Evolutionary conservation across 176 grass and related monocot species (phyloP).

Genomic region (Oryza rufipogon): DNA sequence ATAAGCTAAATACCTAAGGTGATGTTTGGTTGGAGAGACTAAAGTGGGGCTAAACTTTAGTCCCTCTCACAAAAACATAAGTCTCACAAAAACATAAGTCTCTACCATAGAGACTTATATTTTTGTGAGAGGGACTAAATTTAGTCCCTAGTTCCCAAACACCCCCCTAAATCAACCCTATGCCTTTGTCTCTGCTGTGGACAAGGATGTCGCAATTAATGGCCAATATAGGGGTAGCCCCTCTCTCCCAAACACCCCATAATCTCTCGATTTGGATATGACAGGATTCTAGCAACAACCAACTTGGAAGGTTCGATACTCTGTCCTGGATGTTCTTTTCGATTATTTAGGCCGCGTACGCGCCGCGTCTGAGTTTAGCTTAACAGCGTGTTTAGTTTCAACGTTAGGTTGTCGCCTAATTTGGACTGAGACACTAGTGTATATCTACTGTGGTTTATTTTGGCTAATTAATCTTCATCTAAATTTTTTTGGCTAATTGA

Average conservation of each 20-base stretch:
- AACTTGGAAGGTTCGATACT: neutral
- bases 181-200: neutral
- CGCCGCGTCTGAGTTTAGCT: neutral
- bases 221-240: too few species aligned
- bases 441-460: neutral
- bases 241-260: too few species aligned
- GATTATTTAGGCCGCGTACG: conserved; percentile 6
- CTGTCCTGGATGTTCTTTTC: neutral
- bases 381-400: too few species aligned
- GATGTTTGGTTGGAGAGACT: too few species aligned
- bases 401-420: neutral
- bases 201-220: neutral
- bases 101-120: too few species aligned
- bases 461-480: neutral
- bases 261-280: neutral
- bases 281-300: conserved; percentile 1
- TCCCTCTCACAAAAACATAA: too few species aligned
- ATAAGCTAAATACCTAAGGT: neutral
- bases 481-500: neutral
- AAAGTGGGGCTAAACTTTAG: too few species aligned
- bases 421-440: neutral
- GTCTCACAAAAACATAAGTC: too few species aligned
- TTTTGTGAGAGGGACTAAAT: too few species aligned
- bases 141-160: too few species aligned
- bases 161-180: neutral